Evolutionary conservation across 371 early-diverging fungal genomes (phyloP), one percentile per base, ranked within the genome.

Genomic region (Lichtheimia ramosa): DNA sequence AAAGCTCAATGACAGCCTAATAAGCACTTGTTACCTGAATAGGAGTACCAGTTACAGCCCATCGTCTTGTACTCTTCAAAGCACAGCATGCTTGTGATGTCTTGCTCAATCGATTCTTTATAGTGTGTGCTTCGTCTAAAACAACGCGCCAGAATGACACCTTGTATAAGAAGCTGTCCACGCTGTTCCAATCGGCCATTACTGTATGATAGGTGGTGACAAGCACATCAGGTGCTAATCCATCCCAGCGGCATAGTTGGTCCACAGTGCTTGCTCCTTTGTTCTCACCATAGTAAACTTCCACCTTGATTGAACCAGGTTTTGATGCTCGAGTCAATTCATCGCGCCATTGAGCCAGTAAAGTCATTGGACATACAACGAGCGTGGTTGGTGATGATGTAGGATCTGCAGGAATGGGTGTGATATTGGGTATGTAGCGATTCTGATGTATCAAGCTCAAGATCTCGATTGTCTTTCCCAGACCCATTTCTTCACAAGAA

Each of bases 401-500:
- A 16, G 20, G 13, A 25, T 58, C 34, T 15, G 15, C 25, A 6
- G 66, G 60, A 27, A 58, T 23, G 0, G 63, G 56, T 39, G 70
- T 41, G 48, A 39, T 8, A 20, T 57, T 54, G 18, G 51, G 28
- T 60, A 52, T 56, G 40, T 50, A 75, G 34, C 48, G 43, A 48
- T 62, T 62, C 6, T 54, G 60, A 56, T 89, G 89, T 6, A 92
- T 85, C 54, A 94, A 76, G 54, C 88, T 77, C n/a, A 92, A 79
- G 18, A 87, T 85, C 56, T 92, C 92, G 14, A 94, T 89, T 0
- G 96, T 96, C 66, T 94, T 96, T 4, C 96, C 95, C 46, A 94
- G 74, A 1, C 93, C 95, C 95, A 93, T 93, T 78, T 93, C 89
- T 76, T n/a, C n/a, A n/a, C n/a, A n/a, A n/a, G n/a, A n/a, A n/a